A percentile compares a stretch with the other conserved stretches of the same genome.
phyloP scores from a whole-genome alignment of 2,329 filamentous ascomycete genomes.

The Trichoderma sp. region DNA sequence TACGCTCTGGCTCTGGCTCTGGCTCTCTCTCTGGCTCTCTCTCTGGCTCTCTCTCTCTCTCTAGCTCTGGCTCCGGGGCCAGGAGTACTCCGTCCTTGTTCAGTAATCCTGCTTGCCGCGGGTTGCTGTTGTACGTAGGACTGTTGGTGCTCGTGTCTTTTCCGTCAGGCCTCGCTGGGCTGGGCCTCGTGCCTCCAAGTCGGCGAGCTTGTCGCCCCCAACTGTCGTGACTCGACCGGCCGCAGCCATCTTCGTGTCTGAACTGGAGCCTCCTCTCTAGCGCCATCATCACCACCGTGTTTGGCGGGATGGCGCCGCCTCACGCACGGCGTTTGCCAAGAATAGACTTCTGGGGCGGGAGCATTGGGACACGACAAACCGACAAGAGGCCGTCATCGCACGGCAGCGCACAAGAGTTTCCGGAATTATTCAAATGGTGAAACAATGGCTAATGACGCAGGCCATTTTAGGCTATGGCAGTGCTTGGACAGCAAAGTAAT shows the following conservation, averaged over 20 bases:
- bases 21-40: no score
- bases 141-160: not conserved
- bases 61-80: no score
- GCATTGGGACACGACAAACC: not conserved
- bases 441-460: not conserved
- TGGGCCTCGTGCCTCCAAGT: not conserved
- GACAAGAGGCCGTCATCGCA: not conserved
- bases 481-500: not conserved
- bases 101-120: not conserved
- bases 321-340: not conserved
- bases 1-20: no score
- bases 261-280: not conserved
- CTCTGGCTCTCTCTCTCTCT: no score
- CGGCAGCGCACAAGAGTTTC: not conserved
- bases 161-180: slow-evolving; percentile 21
- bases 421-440: not conserved
- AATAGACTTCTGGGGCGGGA: not conserved
- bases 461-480: not conserved
- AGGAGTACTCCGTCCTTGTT: not conserved
- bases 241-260: not conserved
- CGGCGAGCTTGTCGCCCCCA: slow-evolving; percentile 4
- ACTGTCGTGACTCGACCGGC: not conserved
- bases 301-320: not conserved
- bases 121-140: not conserved
- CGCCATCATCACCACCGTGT: not conserved